These are phyloP conservation scores for Phoma herbarum DNA, from an alignment of 2,329 filamentous ascomycete genomes.

Conservation along the genomic window DNA sequence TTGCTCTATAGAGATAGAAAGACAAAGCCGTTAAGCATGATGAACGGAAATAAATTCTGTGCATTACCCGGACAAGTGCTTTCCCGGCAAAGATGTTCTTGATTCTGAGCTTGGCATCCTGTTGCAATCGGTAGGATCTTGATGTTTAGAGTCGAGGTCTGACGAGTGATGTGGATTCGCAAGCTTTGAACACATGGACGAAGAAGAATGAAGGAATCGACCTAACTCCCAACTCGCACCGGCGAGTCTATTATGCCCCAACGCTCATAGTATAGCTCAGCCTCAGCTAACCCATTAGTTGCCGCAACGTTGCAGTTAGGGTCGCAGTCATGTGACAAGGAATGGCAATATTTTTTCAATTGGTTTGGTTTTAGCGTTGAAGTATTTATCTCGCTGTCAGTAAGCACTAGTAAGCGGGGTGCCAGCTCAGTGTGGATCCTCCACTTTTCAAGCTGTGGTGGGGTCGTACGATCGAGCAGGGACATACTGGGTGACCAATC, in stretches of 20 bases:
- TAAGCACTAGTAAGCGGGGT: no score
- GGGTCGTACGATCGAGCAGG: no score
- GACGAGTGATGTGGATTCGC: background rate
- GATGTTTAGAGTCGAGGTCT: background rate
- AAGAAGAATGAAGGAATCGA: background rate
- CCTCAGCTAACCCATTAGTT: background rate
- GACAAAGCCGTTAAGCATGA: background rate
- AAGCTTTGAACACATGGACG: background rate
- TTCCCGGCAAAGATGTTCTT: background rate
- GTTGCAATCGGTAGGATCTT: background rate
- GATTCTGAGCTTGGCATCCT: background rate
- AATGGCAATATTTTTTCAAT: no score
- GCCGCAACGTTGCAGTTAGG: background rate
- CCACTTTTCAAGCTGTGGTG: no score
- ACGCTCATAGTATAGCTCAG: background rate
- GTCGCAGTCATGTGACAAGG: no score
- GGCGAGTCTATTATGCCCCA: background rate
- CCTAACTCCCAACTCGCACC: background rate
- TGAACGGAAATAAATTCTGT: background rate
- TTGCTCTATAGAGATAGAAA: background rate
- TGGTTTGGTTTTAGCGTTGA: no score
- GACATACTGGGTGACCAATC: no score
- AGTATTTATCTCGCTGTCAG: no score
- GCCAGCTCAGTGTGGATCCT: no score
- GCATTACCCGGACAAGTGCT: background rate